These are phyloP conservation scores for Clarireedia homoeocarpa DNA, from an alignment of 2,329 filamentous ascomycete genomes.

Conservation along the genomic window DNA sequence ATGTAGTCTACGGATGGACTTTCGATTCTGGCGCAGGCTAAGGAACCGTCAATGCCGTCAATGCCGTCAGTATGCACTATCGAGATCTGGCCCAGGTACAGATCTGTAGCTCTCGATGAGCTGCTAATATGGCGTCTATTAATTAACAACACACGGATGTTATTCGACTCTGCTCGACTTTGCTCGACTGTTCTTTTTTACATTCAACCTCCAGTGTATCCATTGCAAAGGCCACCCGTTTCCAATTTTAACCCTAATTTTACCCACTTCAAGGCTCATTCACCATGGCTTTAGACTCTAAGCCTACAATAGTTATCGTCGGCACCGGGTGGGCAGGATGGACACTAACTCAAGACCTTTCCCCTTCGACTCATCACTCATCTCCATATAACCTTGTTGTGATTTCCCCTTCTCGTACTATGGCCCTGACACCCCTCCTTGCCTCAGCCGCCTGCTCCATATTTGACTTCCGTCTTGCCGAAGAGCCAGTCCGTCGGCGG, in stretches of 20 bases:
- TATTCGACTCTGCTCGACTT: no score
- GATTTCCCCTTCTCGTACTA: conserved; percentile 35
- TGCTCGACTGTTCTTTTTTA: no score
- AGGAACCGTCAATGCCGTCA: no score
- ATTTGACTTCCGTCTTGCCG: conserved; percentile 37
- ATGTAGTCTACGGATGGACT: no score
- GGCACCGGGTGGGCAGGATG: conserved; percentile 28
- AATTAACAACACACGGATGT: no score
- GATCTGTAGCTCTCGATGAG: no score
- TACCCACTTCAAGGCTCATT: background rate
- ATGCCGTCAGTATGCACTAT: no score
- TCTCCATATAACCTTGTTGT: conserved; percentile 32
- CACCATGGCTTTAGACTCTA: background rate
- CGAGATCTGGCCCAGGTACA: no score
- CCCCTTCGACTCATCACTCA: conserved; percentile 21
- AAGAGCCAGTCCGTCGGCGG: conserved; percentile 31
- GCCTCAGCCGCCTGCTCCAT: conserved; percentile 37
- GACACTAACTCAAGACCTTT: conserved; percentile 31
- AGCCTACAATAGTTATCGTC: background rate
- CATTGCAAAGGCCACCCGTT: background rate
- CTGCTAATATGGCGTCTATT: no score
- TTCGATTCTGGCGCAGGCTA: no score
- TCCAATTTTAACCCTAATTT: background rate
- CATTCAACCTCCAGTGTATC: no score
- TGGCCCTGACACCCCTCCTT: conserved; percentile 37